Evolutionary conservation across 306 rosid genomes (phyloP).

Genomic region (Begonia peltatifolia): DNA sequence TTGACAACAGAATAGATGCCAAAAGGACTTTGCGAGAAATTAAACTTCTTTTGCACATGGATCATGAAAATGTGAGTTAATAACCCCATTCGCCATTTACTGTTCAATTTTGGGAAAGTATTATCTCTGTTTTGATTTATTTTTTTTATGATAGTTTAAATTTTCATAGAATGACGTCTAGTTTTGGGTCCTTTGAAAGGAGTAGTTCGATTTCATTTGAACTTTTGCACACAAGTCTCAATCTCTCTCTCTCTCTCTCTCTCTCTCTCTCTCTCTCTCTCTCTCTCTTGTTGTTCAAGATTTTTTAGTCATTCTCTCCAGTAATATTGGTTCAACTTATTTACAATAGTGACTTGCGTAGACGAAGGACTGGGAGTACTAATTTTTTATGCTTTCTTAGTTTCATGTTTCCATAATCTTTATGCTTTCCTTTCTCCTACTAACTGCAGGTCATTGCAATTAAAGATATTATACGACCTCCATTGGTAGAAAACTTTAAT

Average conservation of each 20-base stretch:
- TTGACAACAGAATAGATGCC: constrained; percentile 92
- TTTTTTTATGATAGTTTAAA: constrained; percentile 1
- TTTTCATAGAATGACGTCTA: not conserved
- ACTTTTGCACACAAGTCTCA: no score
- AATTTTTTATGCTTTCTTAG: constrained; percentile 5
- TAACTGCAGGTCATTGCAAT: constrained; percentile 52
- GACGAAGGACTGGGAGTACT: no score
- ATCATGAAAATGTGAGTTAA: constrained; percentile 76
- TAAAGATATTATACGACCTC: constrained; percentile 84
- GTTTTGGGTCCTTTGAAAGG: no score
- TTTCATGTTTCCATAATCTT: not conserved
- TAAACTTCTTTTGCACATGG: constrained; percentile 89
- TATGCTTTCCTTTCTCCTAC: constrained; percentile 5
- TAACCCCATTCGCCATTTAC: constrained; percentile 2
- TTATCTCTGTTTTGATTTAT: not conserved
- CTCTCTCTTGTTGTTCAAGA: no score
- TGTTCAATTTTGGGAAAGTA: constrained; percentile 6
- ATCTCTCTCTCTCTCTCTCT: no score
- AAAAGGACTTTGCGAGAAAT: constrained; percentile 90
- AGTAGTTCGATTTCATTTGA: no score
- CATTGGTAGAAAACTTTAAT: constrained; percentile 76
- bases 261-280: no score
- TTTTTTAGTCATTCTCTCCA: not conserved
- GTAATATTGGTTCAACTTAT: not conserved
- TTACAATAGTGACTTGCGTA: no score